Evolutionary conservation across 306 rosid species (phyloP).

Genomic region (Amphicarpaea edgeworthii): DNA sequence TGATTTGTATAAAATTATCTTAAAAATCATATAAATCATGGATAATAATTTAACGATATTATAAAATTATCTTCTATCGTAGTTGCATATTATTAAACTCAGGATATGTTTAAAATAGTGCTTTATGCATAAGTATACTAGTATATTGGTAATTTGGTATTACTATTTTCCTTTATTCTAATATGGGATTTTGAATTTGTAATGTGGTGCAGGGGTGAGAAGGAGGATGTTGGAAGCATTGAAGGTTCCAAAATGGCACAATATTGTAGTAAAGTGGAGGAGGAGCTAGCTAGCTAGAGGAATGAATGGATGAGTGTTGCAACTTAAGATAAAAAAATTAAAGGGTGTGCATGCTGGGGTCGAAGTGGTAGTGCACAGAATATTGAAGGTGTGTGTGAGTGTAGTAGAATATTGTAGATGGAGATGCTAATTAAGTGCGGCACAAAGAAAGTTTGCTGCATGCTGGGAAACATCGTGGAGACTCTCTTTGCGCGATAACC

Average conservation of each 20-base stretch:
- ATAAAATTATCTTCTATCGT: no score
- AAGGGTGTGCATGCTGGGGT: conserved; percentile 30
- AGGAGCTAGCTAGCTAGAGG: no score
- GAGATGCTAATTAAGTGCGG: conserved; percentile 6
- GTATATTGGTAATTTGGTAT: no score
- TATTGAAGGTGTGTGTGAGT: neutral
- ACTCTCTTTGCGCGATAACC: neutral
- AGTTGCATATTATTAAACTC: no score
- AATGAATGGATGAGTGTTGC: neutral
- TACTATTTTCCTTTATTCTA: no score
- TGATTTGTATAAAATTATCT: no score
- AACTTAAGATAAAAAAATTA: neutral
- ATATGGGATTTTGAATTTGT: neutral
- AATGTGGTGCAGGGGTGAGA: neutral
- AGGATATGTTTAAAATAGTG: no score
- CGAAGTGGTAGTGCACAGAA: neutral
- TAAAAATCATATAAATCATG: no score
- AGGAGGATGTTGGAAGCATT: neutral
- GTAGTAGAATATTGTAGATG: neutral
- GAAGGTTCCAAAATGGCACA: conserved; percentile 37
- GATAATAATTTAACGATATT: no score
- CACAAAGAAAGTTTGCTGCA: conserved; percentile 6
- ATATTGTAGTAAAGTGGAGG: neutral
- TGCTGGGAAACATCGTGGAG: conserved; percentile 34
- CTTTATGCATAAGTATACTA: no score